Base-by-base conservation (phyloP, 805 yeast species). In the Teunomyces aglyptinius region DNA sequence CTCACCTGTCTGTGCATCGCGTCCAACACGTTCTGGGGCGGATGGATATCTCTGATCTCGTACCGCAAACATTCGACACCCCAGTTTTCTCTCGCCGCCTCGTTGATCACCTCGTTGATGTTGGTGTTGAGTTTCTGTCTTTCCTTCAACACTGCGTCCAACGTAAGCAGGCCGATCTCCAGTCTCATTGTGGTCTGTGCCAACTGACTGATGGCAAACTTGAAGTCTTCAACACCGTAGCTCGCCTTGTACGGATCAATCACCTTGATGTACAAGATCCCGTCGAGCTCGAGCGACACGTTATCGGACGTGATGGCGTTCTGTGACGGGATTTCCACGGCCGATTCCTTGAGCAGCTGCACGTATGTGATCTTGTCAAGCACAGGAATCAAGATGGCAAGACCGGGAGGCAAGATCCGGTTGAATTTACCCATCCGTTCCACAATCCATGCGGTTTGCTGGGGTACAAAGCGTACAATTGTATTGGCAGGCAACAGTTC, bases 151-250 rank as follows among this genome's bases (percentile, higher is more conserved):
- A 87, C 95, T 40, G 83, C 81, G 62, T 89, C 96, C 56, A 88
- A 75, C 2, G 90, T 76, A 71, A 88, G 70, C 53, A 86, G 88
- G 43, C 96, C 96, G 59, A 88, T 88, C 64, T 88, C 96, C 1
- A 89, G 82, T 58, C 96, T 75, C 96, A 88, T 88, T 11, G 96
- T 86, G 8, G 96, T 89, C 64, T 88, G 96, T 0, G 96, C 96
- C 53, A 89, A 76, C 65, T 89, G 96, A 34, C 86, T 75, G 45
- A 89, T 82, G 32, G 96, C 96, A 62, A 85, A 89, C 59, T 84
- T 88, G 41, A 90, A 89, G 58, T 88, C 91, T 60, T 89, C 96
- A 15, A 88, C 95, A 11, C 95, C 95, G 57, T 88, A 88, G 38
- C 88, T 80, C 3, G 96, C 96, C 69, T 85, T 86, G 63, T 84